Evolutionary conservation across 2,329 filamentous ascomycete species (phyloP), one percentile per base, ranked within the genome.

Genomic region (Alternaria ventricosa): DNA sequence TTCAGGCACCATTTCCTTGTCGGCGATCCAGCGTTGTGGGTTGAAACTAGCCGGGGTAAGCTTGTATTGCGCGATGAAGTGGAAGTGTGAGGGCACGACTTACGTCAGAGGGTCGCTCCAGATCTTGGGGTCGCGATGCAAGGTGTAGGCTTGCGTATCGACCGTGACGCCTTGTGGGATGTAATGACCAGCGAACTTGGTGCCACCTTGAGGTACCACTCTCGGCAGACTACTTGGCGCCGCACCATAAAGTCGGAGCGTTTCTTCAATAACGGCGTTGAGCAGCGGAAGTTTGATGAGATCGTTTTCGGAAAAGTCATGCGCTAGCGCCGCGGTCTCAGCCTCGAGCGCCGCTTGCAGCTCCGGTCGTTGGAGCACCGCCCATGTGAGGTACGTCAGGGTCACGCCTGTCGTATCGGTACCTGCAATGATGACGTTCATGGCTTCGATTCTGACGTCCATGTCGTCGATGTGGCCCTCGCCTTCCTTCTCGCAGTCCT

Each of bases 241-340:
- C 15, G 78, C 75, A 27, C 75, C 73, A 53, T 79, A 80, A 0
- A 82, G 62, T 10, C 81, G 68, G 0, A 82, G 62, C 2, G 80
- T 80, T 57, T 83, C 82, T n/a, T 80, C 69, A 33, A 83, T 79
- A 13, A 80, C 77, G 0, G 76, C 75, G 33, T 80, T 76, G 3
- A 82, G 72, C 5, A 80, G 30, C 5, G 79, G 76, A 3, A 79
- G 69, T 3, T 50, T 55, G 11, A 78, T 77, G 1, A 81, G 62
- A n/a, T 79, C 72, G 45, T 75, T 70, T 30, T 78, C 75, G 1
- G 57, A 68, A 45, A 76, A 77, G 33, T 12, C 51, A 64, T 1
- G 67, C 66, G 6, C 18, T 4, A 78, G 49, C 3, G 23, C 41
- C 1, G 65, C 69, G n/a, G 69, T 61, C 51, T 78, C 77, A 7